Evolutionary conservation across 148 eudicot genomes (phyloP), one percentile per base, ranked within the genome.

Genomic region (Suaeda aralocaspica): DNA sequence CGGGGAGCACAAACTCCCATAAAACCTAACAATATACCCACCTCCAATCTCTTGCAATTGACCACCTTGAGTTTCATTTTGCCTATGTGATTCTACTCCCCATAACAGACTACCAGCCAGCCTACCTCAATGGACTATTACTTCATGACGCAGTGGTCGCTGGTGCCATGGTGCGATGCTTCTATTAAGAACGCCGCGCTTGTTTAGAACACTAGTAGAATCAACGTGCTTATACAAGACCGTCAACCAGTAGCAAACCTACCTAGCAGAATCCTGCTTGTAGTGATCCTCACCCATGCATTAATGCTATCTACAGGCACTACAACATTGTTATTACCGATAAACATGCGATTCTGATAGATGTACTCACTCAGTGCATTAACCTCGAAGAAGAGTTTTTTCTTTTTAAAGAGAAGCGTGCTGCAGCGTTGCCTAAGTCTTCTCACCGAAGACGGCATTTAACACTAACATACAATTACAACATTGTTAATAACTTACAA

Each of bases 321-420:
- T 16, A 25, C 18, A 42, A 16, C 6, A 52, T 6, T 14, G 41
- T n/a, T 9, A 59, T n/a, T n/a, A n/a, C n/a, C n/a, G n/a, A n/a
- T n/a, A n/a, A n/a, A 49, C 31, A 58, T 14, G 6, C 67, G 30
- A 71, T 44, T 29, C 63, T 56, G 28, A 48, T 9, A 8, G 46
- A 66, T 36, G 33, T 42, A 41, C 64, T 66, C 12, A 31, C 33
- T 22, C 46, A 53, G 60, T 52, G n/a, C 42, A 29, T 77, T 69
- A 50, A 89, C 99, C 99, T 87, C 44, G 92, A n/a, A 89, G 69
- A 94, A 84, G 74, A 91, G 97, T 74, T 94, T 94, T 84, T 94
- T 94, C 78, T 83, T 89, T 72, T 91, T 87, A 69, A 94, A 94
- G 79, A n/a, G 96, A 89, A 66, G 97, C 91, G 72, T 90, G 86